These are phyloP conservation scores for Madurella fahalii DNA, from an alignment of 2,329 filamentous ascomycete species.

Conservation along the genomic window DNA sequence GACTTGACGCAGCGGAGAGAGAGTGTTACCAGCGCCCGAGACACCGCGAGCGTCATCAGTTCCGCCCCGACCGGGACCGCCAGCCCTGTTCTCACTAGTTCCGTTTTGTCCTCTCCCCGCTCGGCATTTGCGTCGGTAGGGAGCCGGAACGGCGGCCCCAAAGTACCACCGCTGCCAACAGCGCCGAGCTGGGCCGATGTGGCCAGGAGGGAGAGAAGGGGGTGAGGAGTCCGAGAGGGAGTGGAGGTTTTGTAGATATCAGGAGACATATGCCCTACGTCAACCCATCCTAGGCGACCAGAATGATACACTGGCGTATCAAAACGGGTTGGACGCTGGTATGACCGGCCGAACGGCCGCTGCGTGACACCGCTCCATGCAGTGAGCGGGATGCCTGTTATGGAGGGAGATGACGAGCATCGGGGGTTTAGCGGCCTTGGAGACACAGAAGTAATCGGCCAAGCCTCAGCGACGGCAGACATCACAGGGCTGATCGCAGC, in stretches of 20 bases:
- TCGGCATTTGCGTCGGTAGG: slow-evolving; percentile 20
- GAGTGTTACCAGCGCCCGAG: slow-evolving; percentile 10
- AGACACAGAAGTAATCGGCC: too few species aligned
- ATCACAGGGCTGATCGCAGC: too few species aligned
- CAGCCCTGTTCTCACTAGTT: slow-evolving; percentile 27
- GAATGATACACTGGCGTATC: too few species aligned
- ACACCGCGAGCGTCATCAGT: slow-evolving; percentile 19
- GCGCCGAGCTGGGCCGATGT: slow-evolving; percentile 41
- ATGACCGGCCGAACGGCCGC: too few species aligned
- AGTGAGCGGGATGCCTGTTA: too few species aligned
- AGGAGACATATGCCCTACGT: neutral
- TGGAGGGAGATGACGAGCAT: too few species aligned
- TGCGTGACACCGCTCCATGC: too few species aligned
- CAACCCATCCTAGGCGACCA: too few species aligned
- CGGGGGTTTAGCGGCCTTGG: too few species aligned
- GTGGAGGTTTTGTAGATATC: neutral
- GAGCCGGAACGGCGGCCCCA: slow-evolving; percentile 7
- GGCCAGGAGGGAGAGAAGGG: slow-evolving; percentile 23
- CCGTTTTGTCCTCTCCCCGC: slow-evolving; percentile 33
- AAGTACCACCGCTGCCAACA: slow-evolving; percentile 33
- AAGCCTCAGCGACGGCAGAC: too few species aligned
- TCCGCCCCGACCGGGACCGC: slow-evolving; percentile 8
- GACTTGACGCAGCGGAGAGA: slow-evolving; percentile 12
- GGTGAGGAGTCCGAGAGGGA: neutral
- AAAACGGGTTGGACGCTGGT: too few species aligned